phyloP scores from a whole-genome alignment of 2,329 filamentous ascomycete species.

The Colletotrichum simmondsii region DNA sequence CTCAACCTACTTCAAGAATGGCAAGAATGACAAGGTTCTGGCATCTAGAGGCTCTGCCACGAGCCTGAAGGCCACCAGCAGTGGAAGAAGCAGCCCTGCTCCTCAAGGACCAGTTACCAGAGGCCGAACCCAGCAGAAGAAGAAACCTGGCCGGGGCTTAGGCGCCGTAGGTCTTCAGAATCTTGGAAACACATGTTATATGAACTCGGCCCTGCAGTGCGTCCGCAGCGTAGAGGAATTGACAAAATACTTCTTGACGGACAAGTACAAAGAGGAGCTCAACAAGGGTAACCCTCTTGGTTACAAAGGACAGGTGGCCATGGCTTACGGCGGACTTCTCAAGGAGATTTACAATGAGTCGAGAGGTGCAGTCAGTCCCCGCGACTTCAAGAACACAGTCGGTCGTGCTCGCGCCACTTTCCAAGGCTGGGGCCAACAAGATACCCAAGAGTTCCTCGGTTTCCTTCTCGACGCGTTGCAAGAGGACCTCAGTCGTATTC shows the following conservation, averaged over 20 bases:
- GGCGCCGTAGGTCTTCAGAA: slow-evolving; percentile 90
- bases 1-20: slow-evolving; percentile 54
- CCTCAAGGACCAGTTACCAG: slow-evolving; percentile 73
- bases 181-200: slow-evolving; percentile 97
- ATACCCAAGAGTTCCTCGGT: slow-evolving; percentile 96
- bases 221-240: slow-evolving; percentile 93
- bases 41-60: slow-evolving; percentile 46
- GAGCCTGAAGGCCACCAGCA: slow-evolving; percentile 58
- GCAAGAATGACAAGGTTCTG: slow-evolving; percentile 47
- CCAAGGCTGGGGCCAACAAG: slow-evolving; percentile 94
- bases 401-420: slow-evolving; percentile 87
- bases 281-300: slow-evolving; percentile 88
- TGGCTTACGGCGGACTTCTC: slow-evolving; percentile 81
- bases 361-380: slow-evolving; percentile 78
- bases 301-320: slow-evolving; percentile 88
- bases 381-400: slow-evolving; percentile 84
- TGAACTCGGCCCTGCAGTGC: slow-evolving; percentile 98
- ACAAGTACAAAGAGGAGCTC: slow-evolving; percentile 81
- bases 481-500: slow-evolving; percentile 92
- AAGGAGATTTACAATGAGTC: slow-evolving; percentile 81
- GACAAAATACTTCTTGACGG: slow-evolving; percentile 87
- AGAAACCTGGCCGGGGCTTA: slow-evolving; percentile 74
- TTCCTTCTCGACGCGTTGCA: slow-evolving; percentile 95
- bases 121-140: slow-evolving; percentile 76
- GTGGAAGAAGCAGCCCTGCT: slow-evolving; percentile 76